These are phyloP conservation scores for Nicotiana benthamiana DNA, from an alignment of 257 asterid species.

Conservation along the genomic window DNA sequence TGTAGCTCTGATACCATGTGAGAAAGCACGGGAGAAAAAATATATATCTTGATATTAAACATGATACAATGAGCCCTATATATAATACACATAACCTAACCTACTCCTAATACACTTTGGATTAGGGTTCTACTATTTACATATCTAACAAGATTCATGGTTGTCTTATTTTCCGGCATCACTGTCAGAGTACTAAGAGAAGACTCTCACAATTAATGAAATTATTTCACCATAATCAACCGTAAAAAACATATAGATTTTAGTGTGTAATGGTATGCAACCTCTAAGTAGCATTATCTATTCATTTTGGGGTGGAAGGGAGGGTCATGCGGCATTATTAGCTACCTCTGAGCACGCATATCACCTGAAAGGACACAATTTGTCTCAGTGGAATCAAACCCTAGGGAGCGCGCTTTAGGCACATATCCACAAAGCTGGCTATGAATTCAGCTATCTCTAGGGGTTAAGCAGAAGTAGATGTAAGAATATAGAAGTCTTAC, in stretches of 20 bases:
- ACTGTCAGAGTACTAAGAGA: background rate
- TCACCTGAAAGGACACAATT: background rate
- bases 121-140: too few species aligned
- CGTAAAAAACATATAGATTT: background rate
- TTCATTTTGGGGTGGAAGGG: background rate
- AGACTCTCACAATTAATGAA: background rate
- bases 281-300: background rate
- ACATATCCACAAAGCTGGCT: background rate
- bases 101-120: too few species aligned
- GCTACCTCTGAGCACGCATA: background rate
- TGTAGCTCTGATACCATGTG: too few species aligned
- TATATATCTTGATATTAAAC: too few species aligned
- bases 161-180: background rate
- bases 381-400: background rate
- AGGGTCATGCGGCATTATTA: background rate
- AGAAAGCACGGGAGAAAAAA: too few species aligned
- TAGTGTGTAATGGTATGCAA: background rate
- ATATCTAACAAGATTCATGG: too few species aligned
- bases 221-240: background rate
- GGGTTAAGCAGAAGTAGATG: background rate
- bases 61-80: too few species aligned
- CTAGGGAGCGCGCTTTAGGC: background rate
- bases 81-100: too few species aligned
- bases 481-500: background rate
- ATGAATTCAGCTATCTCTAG: background rate